A percentile compares a stretch with the other conserved stretches of the same genome.
Evolutionary conservation across 805 yeast species (phyloP).

Genomic region (Candida sanyiensis): DNA sequence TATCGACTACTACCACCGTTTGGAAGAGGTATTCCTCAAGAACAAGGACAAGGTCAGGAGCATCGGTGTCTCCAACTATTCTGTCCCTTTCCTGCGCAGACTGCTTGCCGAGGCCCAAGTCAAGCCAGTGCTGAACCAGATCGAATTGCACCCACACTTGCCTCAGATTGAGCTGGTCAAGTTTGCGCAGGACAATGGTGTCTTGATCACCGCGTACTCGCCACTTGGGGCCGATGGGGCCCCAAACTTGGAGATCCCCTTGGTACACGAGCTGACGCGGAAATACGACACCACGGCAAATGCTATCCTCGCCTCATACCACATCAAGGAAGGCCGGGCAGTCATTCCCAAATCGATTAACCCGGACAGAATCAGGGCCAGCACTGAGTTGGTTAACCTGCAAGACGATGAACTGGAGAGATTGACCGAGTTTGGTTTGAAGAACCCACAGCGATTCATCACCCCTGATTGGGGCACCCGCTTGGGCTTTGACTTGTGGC

Average conservation of each 20-base stretch:
- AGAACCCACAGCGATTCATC: conserved; percentile 29
- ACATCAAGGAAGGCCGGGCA: conserved; percentile 52
- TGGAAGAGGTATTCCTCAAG: conserved; percentile 36
- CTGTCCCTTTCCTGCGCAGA: conserved; percentile 43
- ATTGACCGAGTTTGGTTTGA: conserved; percentile 28
- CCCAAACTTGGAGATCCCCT: conserved; percentile 48
- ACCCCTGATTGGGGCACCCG: conserved; percentile 13
- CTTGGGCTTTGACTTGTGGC: conserved; percentile 13
- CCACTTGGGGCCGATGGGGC: conserved; percentile 66
- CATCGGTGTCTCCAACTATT: conserved; percentile 67
- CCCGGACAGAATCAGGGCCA: conserved; percentile 46
- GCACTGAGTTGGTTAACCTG: conserved; percentile 31
- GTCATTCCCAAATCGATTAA: conserved; percentile 68
- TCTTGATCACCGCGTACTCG: conserved; percentile 51
- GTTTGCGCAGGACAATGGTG: conserved; percentile 40
- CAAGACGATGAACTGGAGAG: conserved; percentile 34
- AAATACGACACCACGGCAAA: conserved; percentile 49
- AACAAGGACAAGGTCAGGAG: conserved; percentile 45
- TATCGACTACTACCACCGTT: conserved; percentile 4
- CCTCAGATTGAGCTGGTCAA: conserved; percentile 56
- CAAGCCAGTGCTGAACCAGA: conserved; percentile 59
- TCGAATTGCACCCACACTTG: conserved; percentile 62
- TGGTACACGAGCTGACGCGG: conserved; percentile 46
- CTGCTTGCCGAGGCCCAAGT: conserved; percentile 38
- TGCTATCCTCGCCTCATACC: conserved; percentile 58